Conservation (phyloP, 257 asterid species). For the Cinchona pubescens region DNA sequence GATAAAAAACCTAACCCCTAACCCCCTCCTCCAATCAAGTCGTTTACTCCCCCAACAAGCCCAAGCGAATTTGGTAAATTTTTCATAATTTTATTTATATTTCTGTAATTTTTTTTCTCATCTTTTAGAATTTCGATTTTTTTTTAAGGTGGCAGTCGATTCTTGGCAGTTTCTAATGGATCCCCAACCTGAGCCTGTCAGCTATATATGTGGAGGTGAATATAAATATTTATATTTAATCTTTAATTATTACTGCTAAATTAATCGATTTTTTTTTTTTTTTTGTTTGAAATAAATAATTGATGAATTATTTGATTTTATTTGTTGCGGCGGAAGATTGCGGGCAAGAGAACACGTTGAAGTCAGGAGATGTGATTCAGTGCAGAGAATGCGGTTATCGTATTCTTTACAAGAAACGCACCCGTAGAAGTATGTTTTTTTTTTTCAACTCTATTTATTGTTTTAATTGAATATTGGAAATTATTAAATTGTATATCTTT, state of each 20-base stretch:
- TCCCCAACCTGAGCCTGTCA: constrained; percentile 72
- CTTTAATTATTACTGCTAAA: not conserved
- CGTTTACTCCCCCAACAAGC: no score
- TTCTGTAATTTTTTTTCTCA: no score
- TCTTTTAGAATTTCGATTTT: not conserved
- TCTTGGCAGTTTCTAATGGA: constrained; percentile 35
- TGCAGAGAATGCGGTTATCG: constrained; percentile 92
- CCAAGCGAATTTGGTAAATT: no score
- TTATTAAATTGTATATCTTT: not conserved
- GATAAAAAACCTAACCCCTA: no score
- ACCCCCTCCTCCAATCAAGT: no score
- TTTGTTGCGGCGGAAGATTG: constrained; percentile 45
- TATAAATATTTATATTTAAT: not conserved
- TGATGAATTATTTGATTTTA: constrained; percentile 5
- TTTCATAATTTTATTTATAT: not conserved
- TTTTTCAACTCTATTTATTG: no score
- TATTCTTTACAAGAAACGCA: constrained; percentile 87
- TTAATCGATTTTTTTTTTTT: not conserved
- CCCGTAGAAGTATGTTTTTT: constrained; percentile 59
- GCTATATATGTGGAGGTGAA: constrained; percentile 69
- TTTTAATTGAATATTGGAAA: not conserved
- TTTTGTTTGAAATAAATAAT: not conserved
- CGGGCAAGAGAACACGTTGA: constrained; percentile 83
- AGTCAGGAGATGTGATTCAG: constrained; percentile 79
- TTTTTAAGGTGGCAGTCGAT: not conserved